phyloP scores from a whole-genome alignment of 768 basidiomycete species.

The Thelephora ganbajun region DNA sequence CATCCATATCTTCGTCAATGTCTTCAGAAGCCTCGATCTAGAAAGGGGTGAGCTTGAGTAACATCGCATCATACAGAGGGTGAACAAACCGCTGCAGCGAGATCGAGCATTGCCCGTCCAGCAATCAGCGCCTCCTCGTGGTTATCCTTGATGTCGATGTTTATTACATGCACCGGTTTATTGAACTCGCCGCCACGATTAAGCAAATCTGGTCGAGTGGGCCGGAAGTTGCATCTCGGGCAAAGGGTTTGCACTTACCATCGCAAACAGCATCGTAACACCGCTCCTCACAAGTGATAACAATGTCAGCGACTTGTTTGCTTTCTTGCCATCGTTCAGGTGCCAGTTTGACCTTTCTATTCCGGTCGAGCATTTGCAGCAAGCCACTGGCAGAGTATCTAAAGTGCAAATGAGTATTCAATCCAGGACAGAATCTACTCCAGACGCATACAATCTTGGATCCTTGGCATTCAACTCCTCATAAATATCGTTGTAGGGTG shows the following conservation, averaged over 20 bases:
- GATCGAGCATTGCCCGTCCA: constrained; percentile 86
- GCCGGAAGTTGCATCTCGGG: constrained; percentile 3
- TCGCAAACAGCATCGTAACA: constrained; percentile 99
- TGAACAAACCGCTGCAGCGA: constrained; percentile 70
- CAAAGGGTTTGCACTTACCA: constrained; percentile 37
- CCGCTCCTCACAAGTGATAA: constrained; percentile 97
- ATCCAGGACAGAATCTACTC: not conserved
- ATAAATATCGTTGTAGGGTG: constrained; percentile 92
- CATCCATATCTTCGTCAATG: constrained; percentile 83
- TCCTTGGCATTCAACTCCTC: constrained; percentile 82
- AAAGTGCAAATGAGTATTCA: constrained; percentile 1
- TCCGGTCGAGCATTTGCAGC: constrained; percentile 92
- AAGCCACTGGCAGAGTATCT: constrained; percentile 93
- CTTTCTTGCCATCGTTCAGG: constrained; percentile 98
- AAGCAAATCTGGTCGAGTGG: constrained; percentile 50
- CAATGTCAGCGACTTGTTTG: constrained; percentile 80
- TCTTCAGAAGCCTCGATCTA: constrained; percentile 82
- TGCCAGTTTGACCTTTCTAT: constrained; percentile 78
- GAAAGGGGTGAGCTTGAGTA: not conserved
- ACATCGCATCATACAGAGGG: not conserved
- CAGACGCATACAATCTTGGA: constrained; percentile 49
- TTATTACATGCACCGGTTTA: constrained; percentile 89
- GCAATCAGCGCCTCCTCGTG: constrained; percentile 97
- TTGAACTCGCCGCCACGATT: constrained; percentile 83
- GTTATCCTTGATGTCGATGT: constrained; percentile 98